Evolutionary conservation across 129 eudicot species (phyloP).

Genomic region (Chrysanthemum lavandulifolium): DNA sequence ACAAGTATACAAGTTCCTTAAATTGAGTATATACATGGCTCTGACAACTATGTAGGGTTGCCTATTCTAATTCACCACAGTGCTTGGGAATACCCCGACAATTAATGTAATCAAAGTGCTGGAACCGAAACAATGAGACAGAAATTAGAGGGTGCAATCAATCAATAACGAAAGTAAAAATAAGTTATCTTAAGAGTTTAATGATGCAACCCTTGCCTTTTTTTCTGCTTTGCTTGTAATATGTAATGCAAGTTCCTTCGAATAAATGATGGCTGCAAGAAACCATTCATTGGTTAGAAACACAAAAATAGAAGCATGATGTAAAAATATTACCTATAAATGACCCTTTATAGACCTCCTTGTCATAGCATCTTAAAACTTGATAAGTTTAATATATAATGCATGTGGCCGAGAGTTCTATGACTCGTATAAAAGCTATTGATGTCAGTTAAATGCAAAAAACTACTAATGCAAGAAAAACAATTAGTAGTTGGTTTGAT

Average conservation of each 20-base stretch:
- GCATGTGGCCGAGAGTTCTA: conserved; percentile 18
- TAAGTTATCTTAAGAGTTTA: not conserved
- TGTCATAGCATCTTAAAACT: conserved; percentile 12
- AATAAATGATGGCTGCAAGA: conserved; percentile 84
- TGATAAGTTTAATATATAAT: not conserved
- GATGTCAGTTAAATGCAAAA: conserved; percentile 13
- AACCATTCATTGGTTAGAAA: conserved; percentile 28
- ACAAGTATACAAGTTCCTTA: not conserved
- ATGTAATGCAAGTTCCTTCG: conserved; percentile 84
- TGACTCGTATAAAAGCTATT: conserved; percentile 1
- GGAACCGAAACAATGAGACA: conserved; percentile 1
- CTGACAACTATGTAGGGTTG: conserved; percentile 5
- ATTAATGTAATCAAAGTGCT: not conserved
- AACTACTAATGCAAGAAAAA: not conserved
- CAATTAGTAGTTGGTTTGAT: no score
- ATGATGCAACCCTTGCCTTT: conserved; percentile 44
- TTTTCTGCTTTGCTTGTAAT: conserved; percentile 64
- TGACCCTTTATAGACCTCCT: not conserved
- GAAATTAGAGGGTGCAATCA: no score
- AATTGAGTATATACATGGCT: not conserved
- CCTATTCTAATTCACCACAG: not conserved
- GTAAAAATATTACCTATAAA: not conserved
- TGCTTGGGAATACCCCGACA: not conserved
- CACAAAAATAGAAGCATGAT: not conserved
- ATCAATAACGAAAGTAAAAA: not conserved